phyloP scores from a whole-genome alignment of 108 stramenopile genomes.

The Nitzschia sp. region DNA sequence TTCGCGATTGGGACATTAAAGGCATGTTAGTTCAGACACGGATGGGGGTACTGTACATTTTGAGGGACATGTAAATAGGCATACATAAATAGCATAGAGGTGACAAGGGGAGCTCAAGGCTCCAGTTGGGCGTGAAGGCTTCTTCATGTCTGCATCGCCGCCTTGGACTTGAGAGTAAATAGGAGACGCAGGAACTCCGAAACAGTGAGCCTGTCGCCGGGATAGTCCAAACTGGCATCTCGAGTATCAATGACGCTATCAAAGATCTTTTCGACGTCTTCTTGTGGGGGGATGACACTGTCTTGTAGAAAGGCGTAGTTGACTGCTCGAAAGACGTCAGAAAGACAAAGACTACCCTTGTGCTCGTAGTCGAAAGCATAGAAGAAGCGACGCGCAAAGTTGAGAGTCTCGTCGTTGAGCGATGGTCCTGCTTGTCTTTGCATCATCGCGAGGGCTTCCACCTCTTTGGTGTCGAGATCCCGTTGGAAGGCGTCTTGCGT shows the following conservation, averaged over 20 bases:
- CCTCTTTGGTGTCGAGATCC: neutral
- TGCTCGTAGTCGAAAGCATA: conserved; percentile 60
- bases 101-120: neutral
- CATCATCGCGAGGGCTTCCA: conserved; percentile 12
- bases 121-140: no score
- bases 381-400: conserved; percentile 43
- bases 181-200: conserved; percentile 45
- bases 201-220: conserved; percentile 24
- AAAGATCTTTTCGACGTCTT: conserved; percentile 17
- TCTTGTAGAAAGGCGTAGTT: conserved; percentile 47
- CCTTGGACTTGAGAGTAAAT: conserved; percentile 29
- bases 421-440: conserved; percentile 28
- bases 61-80: no score
- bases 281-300: conserved; percentile 5
- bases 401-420: conserved; percentile 34
- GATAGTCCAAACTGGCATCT: neutral
- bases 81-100: neutral
- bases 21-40: no score
- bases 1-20: no score
- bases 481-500: conserved; percentile 26
- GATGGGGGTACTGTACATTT: no score
- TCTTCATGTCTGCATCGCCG: neutral
- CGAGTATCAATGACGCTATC: neutral
- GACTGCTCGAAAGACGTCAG: conserved; percentile 47
- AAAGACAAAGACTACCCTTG: conserved; percentile 31